Evolutionary conservation across 371 early-diverging fungal species (phyloP).

Genomic region (Chytridiales sp.): DNA sequence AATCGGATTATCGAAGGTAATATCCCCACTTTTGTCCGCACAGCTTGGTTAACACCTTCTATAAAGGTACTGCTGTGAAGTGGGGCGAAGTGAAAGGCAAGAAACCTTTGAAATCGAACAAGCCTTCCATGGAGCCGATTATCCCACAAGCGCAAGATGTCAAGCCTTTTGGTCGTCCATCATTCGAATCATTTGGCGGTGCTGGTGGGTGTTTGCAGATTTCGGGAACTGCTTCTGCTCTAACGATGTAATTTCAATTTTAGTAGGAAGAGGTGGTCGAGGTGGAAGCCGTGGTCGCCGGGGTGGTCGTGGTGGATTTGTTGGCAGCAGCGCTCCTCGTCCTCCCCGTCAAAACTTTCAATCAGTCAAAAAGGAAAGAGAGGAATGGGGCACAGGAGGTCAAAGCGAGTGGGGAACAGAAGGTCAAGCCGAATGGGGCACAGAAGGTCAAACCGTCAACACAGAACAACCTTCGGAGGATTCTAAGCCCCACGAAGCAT

Average conservation of each 20-base stretch:
- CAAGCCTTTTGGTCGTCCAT: slow-evolving; percentile 18
- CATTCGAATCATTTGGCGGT: slow-evolving; percentile 16
- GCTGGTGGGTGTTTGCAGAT: slow-evolving; percentile 16
- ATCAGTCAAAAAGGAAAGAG: too few species aligned
- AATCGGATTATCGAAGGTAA: slow-evolving; percentile 86
- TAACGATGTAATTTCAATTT: not conserved
- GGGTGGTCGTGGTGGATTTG: slow-evolving; percentile 39
- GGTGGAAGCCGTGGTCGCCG: slow-evolving; percentile 51
- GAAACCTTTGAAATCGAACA: slow-evolving; percentile 54
- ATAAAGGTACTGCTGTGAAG: slow-evolving; percentile 75
- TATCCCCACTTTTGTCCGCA: not conserved
- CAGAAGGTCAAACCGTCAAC: too few species aligned
- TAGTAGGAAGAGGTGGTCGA: slow-evolving; percentile 49
- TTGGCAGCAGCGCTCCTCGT: too few species aligned
- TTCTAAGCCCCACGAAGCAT: too few species aligned
- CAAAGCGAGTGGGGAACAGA: too few species aligned
- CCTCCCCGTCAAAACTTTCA: too few species aligned
- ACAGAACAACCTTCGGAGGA: too few species aligned
- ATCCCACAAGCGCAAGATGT: slow-evolving; percentile 7
- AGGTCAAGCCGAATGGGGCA: too few species aligned
- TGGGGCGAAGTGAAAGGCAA: slow-evolving; percentile 87
- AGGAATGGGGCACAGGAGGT: too few species aligned
- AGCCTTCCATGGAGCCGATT: slow-evolving; percentile 8
- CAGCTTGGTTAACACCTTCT: not conserved
- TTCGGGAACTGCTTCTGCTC: not conserved